phyloP scores from a whole-genome alignment of 2,329 filamentous ascomycete genomes.

The Pseudogymnoascus sp. region DNA sequence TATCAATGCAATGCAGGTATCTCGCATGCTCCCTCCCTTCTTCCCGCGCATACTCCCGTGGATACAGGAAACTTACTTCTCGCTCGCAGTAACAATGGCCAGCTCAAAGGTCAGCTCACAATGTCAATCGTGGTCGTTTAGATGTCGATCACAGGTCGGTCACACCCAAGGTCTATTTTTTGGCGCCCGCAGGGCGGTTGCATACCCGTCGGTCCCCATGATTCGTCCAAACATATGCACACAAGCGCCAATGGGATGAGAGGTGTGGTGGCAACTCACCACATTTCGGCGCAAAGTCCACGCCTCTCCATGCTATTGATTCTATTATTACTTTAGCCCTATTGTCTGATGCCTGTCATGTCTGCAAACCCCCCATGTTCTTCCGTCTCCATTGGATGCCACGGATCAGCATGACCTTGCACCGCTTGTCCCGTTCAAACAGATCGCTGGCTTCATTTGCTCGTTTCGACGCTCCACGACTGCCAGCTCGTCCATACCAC shows the following conservation, averaged over 20 bases:
- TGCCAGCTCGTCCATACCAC: not conserved
- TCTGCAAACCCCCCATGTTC: not conserved
- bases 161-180: not conserved
- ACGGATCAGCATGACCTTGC: conserved; percentile 5
- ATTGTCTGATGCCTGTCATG: not conserved
- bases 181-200: not conserved
- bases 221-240: conserved; percentile 7
- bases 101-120: not conserved
- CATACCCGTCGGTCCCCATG: not conserved
- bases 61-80: conserved; percentile 1
- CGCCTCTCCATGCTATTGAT: not conserved
- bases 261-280: not conserved
- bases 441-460: not conserved
- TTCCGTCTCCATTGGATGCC: conserved; percentile 5
- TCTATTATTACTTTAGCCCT: conserved; percentile 8
- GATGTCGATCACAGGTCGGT: not conserved
- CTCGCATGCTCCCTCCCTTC: conserved; percentile 5
- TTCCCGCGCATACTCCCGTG: conserved; percentile 7
- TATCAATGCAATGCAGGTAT: conserved; percentile 3
- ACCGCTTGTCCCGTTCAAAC: conserved; percentile 4
- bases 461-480: not conserved
- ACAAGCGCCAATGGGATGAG: not conserved
- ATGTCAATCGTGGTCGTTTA: not conserved
- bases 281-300: not conserved
- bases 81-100: not conserved